phyloP scores from a whole-genome alignment of 139 green algal genomes.

The Chlamydomonas sphaeroides region DNA sequence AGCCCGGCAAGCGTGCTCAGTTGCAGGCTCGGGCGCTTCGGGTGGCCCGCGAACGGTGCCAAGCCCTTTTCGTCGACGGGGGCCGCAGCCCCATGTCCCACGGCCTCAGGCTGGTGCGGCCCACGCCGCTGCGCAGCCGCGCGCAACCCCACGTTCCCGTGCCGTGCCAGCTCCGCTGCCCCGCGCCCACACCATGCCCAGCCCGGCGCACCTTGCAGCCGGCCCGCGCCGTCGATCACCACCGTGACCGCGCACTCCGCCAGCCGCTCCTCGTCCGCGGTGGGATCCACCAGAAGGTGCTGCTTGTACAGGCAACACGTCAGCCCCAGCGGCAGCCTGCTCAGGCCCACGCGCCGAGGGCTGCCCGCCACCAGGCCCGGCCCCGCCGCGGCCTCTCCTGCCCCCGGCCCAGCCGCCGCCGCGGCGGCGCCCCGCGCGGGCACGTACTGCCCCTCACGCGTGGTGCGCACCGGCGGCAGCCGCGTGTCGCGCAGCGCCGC shows the following conservation, averaged over 20 bases:
- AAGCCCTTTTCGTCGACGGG: too few species aligned
- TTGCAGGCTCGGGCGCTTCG: too few species aligned
- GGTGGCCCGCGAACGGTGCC: too few species aligned
- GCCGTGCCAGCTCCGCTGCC: too few species aligned
- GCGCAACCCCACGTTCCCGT: too few species aligned
- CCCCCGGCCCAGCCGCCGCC: background rate
- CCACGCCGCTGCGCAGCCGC: too few species aligned
- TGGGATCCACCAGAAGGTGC: constrained; percentile 73
- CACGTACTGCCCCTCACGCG: constrained; percentile 55
- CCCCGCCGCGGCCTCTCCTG: too few species aligned
- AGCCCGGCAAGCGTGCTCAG: too few species aligned
- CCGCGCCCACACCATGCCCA: too few species aligned
- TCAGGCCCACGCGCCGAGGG: constrained; percentile 24
- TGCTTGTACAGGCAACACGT: constrained; percentile 65
- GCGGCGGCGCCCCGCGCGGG: background rate
- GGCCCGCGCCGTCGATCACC: constrained; percentile 56
- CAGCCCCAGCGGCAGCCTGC: constrained; percentile 43
- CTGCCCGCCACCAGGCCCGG: background rate
- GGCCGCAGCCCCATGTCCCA: too few species aligned
- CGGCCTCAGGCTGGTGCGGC: too few species aligned
- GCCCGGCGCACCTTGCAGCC: constrained; percentile 65
- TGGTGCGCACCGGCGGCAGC: constrained; percentile 54
- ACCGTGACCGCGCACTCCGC: constrained; percentile 55
- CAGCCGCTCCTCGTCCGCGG: constrained; percentile 75
- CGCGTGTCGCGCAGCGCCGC: constrained; percentile 63